These are phyloP conservation scores for Candida takata DNA, from an alignment of 805 yeast species.

Conservation along the genomic window DNA sequence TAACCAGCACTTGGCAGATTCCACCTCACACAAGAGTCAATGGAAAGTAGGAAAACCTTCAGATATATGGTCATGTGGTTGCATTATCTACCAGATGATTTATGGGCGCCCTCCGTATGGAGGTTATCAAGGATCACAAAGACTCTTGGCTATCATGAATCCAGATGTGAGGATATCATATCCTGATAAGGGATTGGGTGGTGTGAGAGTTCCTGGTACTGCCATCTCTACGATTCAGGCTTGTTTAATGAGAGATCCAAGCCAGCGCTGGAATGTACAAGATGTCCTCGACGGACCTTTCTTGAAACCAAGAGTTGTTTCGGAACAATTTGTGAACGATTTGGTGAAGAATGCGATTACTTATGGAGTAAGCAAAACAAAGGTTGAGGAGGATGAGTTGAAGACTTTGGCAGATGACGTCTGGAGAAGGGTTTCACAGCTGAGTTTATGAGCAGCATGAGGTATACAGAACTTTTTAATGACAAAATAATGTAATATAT, in stretches of 20 bases:
- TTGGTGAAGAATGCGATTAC: slow-evolving; percentile 70
- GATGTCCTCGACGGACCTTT: slow-evolving; percentile 59
- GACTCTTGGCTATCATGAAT: slow-evolving; percentile 79
- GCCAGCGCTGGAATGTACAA: slow-evolving; percentile 54
- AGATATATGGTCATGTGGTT: slow-evolving; percentile 97
- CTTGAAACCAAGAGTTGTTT: slow-evolving; percentile 67
- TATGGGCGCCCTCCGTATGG: slow-evolving; percentile 93
- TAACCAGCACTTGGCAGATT: slow-evolving; percentile 21
- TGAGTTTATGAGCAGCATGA: slow-evolving; percentile 10
- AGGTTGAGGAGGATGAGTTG: slow-evolving; percentile 37
- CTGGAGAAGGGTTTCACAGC: slow-evolving; percentile 36
- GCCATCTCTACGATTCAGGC: slow-evolving; percentile 64
- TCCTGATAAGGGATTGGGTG: slow-evolving; percentile 57
- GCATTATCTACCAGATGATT: slow-evolving; percentile 91
- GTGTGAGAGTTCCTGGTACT: slow-evolving; percentile 56
- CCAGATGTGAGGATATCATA: slow-evolving; percentile 67
- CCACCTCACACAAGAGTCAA: slow-evolving; percentile 24
- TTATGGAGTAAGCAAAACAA: slow-evolving; percentile 51
- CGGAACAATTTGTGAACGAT: slow-evolving; percentile 58
- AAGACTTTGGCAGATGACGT: slow-evolving; percentile 49
- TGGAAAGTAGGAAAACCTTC: slow-evolving; percentile 91
- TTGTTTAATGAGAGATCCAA: slow-evolving; percentile 69
- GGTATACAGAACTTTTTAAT: slow-evolving; percentile 1
- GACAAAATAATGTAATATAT: slow-evolving; percentile 1
- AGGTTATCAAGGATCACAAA: slow-evolving; percentile 62